A percentile compares a stretch with the other conserved stretches of the same genome.
Evolutionary conservation across 176 grass and related monocot species (phyloP).

Genomic region (bread wheat (Triticum aestivum)): DNA sequence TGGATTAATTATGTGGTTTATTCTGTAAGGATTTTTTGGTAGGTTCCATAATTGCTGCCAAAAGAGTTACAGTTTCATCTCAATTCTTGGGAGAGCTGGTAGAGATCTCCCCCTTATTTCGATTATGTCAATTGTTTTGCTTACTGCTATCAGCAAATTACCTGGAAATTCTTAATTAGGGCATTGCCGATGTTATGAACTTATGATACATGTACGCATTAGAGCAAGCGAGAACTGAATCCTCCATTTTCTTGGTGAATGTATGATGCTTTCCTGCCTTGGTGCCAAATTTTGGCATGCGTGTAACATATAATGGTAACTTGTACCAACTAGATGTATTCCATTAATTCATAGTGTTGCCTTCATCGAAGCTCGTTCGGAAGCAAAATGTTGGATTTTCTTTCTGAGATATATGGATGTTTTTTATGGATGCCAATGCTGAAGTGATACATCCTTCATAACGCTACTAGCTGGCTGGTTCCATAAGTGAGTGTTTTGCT

Average conservation of each 20-base stretch:
- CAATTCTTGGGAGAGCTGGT: background rate
- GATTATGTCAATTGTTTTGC: background rate
- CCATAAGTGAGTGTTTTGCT: too few relatives aligned
- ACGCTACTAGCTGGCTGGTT: background rate
- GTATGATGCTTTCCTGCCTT: too few relatives aligned
- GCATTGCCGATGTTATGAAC: background rate
- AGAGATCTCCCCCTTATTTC: background rate
- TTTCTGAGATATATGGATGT: background rate
- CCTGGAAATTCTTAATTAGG: background rate
- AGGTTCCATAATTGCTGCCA: background rate
- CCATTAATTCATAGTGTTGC: background rate
- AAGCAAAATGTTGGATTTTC: background rate
- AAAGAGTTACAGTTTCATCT: background rate
- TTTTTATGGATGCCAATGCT: too few relatives aligned
- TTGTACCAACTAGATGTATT: too few relatives aligned
- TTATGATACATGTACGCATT: too few relatives aligned
- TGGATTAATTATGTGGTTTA: too few relatives aligned
- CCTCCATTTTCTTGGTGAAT: too few relatives aligned
- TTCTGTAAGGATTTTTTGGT: too few relatives aligned
- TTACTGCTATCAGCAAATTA: background rate
- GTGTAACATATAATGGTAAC: too few relatives aligned
- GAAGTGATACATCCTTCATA: too few relatives aligned
- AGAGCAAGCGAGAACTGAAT: too few relatives aligned
- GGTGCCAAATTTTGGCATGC: too few relatives aligned
- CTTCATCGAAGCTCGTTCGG: background rate